Evolutionary conservation across 1,284 basidiomycete species (phyloP), one percentile per base, ranked within the genome.

Genomic region (Tremellales sp.): DNA sequence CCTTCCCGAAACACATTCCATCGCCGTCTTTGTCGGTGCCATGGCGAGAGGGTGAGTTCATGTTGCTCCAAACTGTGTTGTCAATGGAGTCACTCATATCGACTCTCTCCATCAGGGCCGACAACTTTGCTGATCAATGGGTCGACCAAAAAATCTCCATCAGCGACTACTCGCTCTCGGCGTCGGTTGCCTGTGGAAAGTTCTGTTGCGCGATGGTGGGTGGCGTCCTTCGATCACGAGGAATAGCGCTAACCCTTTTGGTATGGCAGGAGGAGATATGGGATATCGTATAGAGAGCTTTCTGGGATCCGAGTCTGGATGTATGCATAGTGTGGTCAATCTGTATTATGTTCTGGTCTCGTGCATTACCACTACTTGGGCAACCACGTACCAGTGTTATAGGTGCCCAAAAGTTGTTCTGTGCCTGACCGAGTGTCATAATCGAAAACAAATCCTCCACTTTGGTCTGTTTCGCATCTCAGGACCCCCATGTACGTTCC

Each of bases 91-190:
- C 8, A 36, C 14, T 21, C 24, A 19, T 9, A 27, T 22, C 40
- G 39, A 22, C 16, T 33, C 18, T 35, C 12, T 34, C 31, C 21
- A 34, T 16, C 61, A 79, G 79, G 8, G 84, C 83, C 54, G 94
- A 99, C 65, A 90, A 93, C 75, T 99, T 99, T 76, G 94, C 95
- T 10, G 95, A 99, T 73, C 63, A 66, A 41, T 87, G 80, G n/a
- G 88, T 97, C 0, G 94, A 98, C 68, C 87, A 95, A 73, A 99
- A 99, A 77, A 93, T 98, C 64, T 83, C 87, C 53, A 92, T 99
- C 72, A 92, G 87, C 63, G 86, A 97, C 62, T 99, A 95, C 73
- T 82, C 87, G 5, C 76, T 98, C 40, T 94, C 90, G 63, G 94
- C 95, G 18, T 89, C 86, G 31, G 92, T 97, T 28, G 94, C 94